These are phyloP conservation scores for Hyaloperonospora arabidopsidis DNA, from an alignment of 352 stramenopile species.

Conservation along the genomic window DNA sequence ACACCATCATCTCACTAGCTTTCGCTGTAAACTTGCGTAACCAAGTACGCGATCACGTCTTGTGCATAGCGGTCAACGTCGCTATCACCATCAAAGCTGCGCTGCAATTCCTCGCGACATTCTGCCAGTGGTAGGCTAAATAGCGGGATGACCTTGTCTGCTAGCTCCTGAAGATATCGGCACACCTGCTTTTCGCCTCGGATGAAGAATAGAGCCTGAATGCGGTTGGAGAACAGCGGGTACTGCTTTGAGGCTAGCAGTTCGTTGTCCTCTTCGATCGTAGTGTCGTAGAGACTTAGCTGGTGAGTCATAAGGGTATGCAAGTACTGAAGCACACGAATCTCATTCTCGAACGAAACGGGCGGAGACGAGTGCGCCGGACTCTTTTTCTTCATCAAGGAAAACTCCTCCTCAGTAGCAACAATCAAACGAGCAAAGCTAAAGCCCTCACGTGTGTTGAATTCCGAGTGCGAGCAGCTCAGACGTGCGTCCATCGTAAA, in stretches of 20 bases:
- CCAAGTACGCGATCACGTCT: slow-evolving; percentile 84
- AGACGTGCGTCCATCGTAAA: slow-evolving; percentile 83
- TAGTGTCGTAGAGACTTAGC: slow-evolving; percentile 74
- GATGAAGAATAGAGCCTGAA: slow-evolving; percentile 85
- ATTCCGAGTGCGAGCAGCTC: slow-evolving; percentile 76
- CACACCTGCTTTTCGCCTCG: slow-evolving; percentile 86
- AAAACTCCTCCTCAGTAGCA: slow-evolving; percentile 77
- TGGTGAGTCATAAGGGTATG: slow-evolving; percentile 73
- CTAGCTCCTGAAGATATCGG: slow-evolving; percentile 69
- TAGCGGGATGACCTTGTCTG: slow-evolving; percentile 77
- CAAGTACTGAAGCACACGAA: slow-evolving; percentile 66
- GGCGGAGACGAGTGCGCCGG: slow-evolving; percentile 68
- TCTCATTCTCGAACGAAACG: slow-evolving; percentile 82
- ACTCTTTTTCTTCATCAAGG: slow-evolving; percentile 72
- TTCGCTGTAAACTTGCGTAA: slow-evolving; percentile 75
- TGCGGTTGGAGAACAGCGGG: slow-evolving; percentile 80
- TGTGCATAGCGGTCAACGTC: slow-evolving; percentile 80
- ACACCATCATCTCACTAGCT: slow-evolving; percentile 33
- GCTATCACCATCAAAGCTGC: slow-evolving; percentile 70
- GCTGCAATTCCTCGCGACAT: slow-evolving; percentile 65
- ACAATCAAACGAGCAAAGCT: slow-evolving; percentile 82
- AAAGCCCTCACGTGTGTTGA: slow-evolving; percentile 81
- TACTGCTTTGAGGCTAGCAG: slow-evolving; percentile 74
- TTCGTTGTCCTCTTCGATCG: slow-evolving; percentile 82
- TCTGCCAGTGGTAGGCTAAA: slow-evolving; percentile 61